Evolutionary conservation across 768 basidiomycete genomes (phyloP), one percentile per base, ranked within the genome.

Genomic region (Rhodotorula paludigena): DNA sequence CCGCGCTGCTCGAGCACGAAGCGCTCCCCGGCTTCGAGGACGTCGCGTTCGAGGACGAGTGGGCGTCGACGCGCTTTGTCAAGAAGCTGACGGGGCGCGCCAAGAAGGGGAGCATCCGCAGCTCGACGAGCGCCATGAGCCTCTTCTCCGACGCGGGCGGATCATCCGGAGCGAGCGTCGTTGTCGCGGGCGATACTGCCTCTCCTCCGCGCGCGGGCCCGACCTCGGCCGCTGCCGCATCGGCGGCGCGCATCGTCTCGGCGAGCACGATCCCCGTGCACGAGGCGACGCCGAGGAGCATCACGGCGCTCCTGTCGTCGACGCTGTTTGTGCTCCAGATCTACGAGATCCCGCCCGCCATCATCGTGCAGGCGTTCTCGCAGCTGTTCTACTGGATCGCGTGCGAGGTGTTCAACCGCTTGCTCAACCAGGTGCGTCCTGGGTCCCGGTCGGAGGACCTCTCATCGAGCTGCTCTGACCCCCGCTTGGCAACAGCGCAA

Each of bases 341-440:
- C 45, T 90, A 93, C 54, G 89, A 92, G 64, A 85, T 97, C 72
- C 97, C 97, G 76, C 81, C 96, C 21, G 86, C 84, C 14, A 81
- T 97, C 25, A 86, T 86, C 57, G 86, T 88, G 11, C 96, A 99
- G 77, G 82, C 93, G 57, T 94, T 92, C 86, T 93, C 92, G 2
- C 96, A 99, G 78, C 86, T 96, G n/a, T 87, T 96, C 82, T 97
- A 93, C 77, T 99, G 96, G 96, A 88, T 92, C 60, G 87, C 92
- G 32, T 90, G 92, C 69, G 82, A 82, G 86, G 77, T 77, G n/a
- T 73, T 79, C 74, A 81, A 81, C 57, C 73, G 79, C 16, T 76
- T 80, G 38, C 69, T 80, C 23, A 74, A 75, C 20, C 60, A 71
- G 36, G 65, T 74, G 33, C 39, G 66, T 53, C 57, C 44, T 51